A percentile compares a stretch with the other conserved stretches of the same genome.
These are phyloP conservation scores for Tubosaeta brunneosetosa DNA, from an alignment of 768 basidiomycete genomes.

Conservation along the genomic window DNA sequence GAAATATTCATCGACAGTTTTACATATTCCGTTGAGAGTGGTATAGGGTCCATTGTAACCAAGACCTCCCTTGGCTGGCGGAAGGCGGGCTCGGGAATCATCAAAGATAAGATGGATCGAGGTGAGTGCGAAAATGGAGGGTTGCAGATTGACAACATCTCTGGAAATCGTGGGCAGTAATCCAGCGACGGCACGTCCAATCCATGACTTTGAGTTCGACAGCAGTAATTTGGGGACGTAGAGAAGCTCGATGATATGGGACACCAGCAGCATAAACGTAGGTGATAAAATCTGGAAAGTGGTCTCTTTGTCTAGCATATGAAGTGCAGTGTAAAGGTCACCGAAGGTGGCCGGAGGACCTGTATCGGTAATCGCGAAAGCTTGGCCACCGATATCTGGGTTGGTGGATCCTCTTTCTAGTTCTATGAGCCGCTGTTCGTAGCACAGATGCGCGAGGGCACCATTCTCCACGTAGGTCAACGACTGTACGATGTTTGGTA, in stretches of 20 bases:
- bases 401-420: conserved; percentile 34
- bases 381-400: conserved; percentile 71
- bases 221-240: conserved; percentile 46
- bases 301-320: conserved; percentile 53
- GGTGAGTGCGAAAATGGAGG: conserved; percentile 51
- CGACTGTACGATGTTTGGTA: conserved; percentile 51
- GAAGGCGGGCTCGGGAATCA: conserved; percentile 56
- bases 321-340: conserved; percentile 54
- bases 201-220: conserved; percentile 24
- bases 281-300: conserved; percentile 53
- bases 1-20: conserved; percentile 47
- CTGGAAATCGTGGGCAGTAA: conserved; percentile 43
- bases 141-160: conserved; percentile 54
- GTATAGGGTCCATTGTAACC: conserved; percentile 59
- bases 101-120: conserved; percentile 58
- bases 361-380: conserved; percentile 62
- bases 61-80: conserved; percentile 55
- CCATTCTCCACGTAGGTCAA: conserved; percentile 77
- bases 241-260: conserved; percentile 54
- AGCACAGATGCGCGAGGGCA: conserved; percentile 64
- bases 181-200: conserved; percentile 32
- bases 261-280: conserved; percentile 60
- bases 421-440: conserved; percentile 68
- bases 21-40: conserved; percentile 53
- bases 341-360: conserved; percentile 60